Base-by-base conservation (phyloP, 2,329 filamentous ascomycete genomes). In the Colletotrichum sp. region DNA sequence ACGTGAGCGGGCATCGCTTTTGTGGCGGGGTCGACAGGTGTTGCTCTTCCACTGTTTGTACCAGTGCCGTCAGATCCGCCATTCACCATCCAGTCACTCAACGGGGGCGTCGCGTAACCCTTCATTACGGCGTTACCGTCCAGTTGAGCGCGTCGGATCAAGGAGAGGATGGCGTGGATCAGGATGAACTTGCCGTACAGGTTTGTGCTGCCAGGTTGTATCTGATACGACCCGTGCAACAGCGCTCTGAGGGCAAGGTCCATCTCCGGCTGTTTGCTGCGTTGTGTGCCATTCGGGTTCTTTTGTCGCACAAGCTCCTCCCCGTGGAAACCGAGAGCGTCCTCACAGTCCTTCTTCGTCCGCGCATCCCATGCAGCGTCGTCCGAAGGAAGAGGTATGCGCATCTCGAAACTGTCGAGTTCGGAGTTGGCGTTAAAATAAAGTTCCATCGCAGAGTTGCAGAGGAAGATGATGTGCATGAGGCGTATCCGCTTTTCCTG, bases 361-460 rank as follows among this genome's bases (percentile, higher is more conserved):
- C 85, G 86, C 6, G 94, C 93, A 79, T 95, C 93, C 93, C 94
- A 95, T 4, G 92, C 91, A 18, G 92, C 92, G 82, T 95, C 94
- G 79, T 95, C 93, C 16, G 91, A 90, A 10, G 94, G 94, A 7
- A 96, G 85, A n/a, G 93, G 93, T 48, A 95, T 83, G 34, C 88
- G 87, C 67, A 95, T 88, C 78, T 95, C 93, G 39, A 92, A 87
- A 10, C 88, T 85, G 74, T 94, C 91, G 57, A 95, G 91, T 60
- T 91, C 87, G 16, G 93, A 90, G 12, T 88, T 83, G n/a, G 86
- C 85, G 82, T 95, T 95, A 88, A 95, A 95, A 81, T 93, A 95
- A 24, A 95, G 89, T 21, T 91, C 91, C 81, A 93, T 89, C 13
- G 92, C 91, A 18, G 90, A 87, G 80, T 95, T 93, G 39, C 90